A percentile compares a stretch with the other conserved stretches of the same genome.
Evolutionary conservation across 106 monocot genomes (phyloP).

Genomic region (Posidonia australis): DNA sequence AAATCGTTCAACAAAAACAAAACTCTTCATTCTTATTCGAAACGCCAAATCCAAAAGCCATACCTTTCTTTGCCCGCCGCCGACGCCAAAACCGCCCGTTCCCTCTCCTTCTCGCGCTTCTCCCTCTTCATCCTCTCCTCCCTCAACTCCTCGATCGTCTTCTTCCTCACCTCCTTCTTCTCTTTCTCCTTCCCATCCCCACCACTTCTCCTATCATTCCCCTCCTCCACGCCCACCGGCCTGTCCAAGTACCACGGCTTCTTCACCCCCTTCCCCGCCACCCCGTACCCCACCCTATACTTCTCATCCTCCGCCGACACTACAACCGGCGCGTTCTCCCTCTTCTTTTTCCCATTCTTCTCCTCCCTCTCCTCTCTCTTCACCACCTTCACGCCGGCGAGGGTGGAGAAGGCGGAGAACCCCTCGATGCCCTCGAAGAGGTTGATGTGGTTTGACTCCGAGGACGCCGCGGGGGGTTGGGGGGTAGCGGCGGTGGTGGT

Average conservation of each 20-base stretch:
- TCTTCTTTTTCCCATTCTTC: slow-evolving; percentile 10
- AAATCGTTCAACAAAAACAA: neutral
- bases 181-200: slow-evolving; percentile 10
- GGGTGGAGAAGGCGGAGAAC: slow-evolving; percentile 38
- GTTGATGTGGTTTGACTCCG: slow-evolving; percentile 60
- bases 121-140: slow-evolving; percentile 5
- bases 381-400: slow-evolving; percentile 5
- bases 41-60: neutral
- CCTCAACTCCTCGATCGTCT: neutral
- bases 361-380: neutral
- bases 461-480: neutral
- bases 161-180: slow-evolving; percentile 1
- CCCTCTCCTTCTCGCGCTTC: slow-evolving; percentile 5
- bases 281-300: slow-evolving; percentile 70
- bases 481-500: neutral
- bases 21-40: neutral
- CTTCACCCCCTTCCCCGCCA: slow-evolving; percentile 87
- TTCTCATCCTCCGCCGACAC: slow-evolving; percentile 83
- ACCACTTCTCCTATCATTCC: neutral
- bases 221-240: neutral
- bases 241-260: slow-evolving; percentile 67
- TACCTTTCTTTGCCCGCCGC: neutral
- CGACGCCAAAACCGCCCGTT: neutral
- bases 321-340: slow-evolving; percentile 18
- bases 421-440: slow-evolving; percentile 49